Base-by-base conservation (phyloP, 495 filamentous ascomycete species). In the Hypoxylon lienhwacheense region DNA sequence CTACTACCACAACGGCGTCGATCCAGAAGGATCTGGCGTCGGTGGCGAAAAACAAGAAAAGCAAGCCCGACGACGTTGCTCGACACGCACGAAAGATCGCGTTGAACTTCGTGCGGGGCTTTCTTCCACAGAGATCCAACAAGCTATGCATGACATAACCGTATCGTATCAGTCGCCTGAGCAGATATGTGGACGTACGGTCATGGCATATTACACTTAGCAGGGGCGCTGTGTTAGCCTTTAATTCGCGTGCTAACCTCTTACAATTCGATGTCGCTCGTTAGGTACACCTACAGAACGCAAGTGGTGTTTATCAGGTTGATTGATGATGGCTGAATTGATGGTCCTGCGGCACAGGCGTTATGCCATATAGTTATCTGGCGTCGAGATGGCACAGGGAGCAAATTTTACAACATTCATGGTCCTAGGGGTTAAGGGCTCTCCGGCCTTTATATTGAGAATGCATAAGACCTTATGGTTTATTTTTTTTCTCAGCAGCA, bases 41-140 rank as follows among this genome's bases (percentile, higher is more conserved):
- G 65, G 64, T 49, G 51, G 49, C 56, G 33, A 59, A 61, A 29
- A 52, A 44, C 26, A 67, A 63, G 55, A 67, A 63, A 49, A 48
- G 49, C 48, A 67, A 45, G 37, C 45, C 65, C 29, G 63, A 70
- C 45, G 55, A 68, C 55, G 60, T 68, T 63, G 56, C 63, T 53
- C 55, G 55, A 51, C 65, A 69, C 56, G 68, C 68, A 55, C 70
- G 70, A 15, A 69, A 64, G 59, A n/a, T 64, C 50, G 65, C 74
- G 21, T 66, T 73, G 56, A 71, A 66, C 64, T 76, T 77, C 48
- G 70, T 76, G 68, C 72, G 74, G 29, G 47, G 62, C 43, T 47
- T 67, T 12, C 51, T 67, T 41, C 65, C 62, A 58, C 62, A 63
- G 52, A 57, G 55, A 49, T 64, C 61, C 32, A 63, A 65, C 49